Evolutionary conservation across 768 basidiomycete genomes (phyloP).

Genomic region (Rhizopogon rudus): DNA sequence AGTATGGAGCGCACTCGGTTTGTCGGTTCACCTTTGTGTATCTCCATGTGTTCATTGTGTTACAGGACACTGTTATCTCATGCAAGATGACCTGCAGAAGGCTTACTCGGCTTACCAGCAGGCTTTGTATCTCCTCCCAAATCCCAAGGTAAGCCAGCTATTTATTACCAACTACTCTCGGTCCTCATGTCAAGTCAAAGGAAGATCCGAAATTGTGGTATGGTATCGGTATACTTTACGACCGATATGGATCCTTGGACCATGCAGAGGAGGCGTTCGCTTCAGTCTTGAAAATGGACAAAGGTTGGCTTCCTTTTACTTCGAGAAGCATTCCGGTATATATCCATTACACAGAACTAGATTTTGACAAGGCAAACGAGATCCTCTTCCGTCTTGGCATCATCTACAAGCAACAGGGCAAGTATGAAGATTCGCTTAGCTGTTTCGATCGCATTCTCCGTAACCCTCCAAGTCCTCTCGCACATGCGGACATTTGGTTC

Average conservation of each 20-base stretch:
- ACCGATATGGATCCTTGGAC: conserved; percentile 96
- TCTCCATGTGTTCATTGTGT: conserved; percentile 8
- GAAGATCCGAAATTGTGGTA: conserved; percentile 99
- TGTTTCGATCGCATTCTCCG: conserved; percentile 97
- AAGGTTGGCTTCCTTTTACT: conserved; percentile 49
- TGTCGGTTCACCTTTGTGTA: conserved; percentile 21
- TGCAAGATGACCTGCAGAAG: conserved; percentile 99
- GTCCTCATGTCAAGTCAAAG: conserved; percentile 24
- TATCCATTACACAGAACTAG: conserved; percentile 38
- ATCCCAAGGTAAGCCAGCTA: conserved; percentile 71
- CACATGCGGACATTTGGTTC: conserved; percentile 99
- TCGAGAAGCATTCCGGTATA: conserved; percentile 13
- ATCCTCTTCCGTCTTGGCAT: conserved; percentile 97
- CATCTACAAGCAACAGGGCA: conserved; percentile 98
- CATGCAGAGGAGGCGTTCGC: conserved; percentile 99
- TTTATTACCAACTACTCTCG: conserved; percentile 1
- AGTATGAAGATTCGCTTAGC: conserved; percentile 80
- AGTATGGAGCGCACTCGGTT: conserved; percentile 95
- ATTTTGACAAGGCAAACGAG: conserved; percentile 98
- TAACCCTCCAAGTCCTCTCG: conserved; percentile 92
- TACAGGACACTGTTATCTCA: conserved; percentile 92
- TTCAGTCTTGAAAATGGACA: conserved; percentile 94
- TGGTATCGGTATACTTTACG: conserved; percentile 97
- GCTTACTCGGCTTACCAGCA: conserved; percentile 99
- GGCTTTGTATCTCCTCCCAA: conserved; percentile 91